phyloP scores from a whole-genome alignment of 2,329 filamentous ascomycete species.

The Magnaporthiopsis poae region DNA sequence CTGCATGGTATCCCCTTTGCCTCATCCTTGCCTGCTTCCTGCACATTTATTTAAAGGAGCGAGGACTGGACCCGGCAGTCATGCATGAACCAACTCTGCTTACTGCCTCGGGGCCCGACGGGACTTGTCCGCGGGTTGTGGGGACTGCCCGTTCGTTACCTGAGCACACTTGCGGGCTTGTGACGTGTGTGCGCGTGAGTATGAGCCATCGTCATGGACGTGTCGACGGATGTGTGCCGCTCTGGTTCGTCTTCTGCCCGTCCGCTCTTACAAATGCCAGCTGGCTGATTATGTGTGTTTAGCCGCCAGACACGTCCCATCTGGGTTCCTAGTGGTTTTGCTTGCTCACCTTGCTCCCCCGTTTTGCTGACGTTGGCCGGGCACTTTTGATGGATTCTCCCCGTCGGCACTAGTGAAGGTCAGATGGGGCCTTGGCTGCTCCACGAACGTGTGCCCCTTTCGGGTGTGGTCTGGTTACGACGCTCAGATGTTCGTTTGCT shows the following conservation, averaged over 20 bases:
- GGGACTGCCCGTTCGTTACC: no score
- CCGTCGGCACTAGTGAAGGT: neutral
- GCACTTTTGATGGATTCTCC: neutral
- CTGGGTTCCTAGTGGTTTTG: neutral
- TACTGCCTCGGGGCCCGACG: neutral
- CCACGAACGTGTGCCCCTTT: neutral
- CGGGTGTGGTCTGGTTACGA: neutral
- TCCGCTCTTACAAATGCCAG: neutral
- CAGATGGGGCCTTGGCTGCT: neutral
- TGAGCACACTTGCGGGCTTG: neutral
- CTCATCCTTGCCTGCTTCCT: neutral
- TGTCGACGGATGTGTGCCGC: neutral
- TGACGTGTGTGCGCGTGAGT: neutral
- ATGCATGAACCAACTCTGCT: neutral
- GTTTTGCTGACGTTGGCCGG: neutral
- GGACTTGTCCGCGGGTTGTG: neutral
- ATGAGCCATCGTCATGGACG: no score
- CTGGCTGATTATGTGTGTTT: neutral
- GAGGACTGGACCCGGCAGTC: neutral
- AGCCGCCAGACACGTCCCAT: neutral
- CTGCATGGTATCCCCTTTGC: neutral
- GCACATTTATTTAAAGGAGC: neutral
- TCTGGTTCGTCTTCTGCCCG: neutral
- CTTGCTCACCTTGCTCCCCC: no score
- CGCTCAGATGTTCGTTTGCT: neutral